phyloP scores from a whole-genome alignment of 768 basidiomycete species.

The Collybia sp. region DNA sequence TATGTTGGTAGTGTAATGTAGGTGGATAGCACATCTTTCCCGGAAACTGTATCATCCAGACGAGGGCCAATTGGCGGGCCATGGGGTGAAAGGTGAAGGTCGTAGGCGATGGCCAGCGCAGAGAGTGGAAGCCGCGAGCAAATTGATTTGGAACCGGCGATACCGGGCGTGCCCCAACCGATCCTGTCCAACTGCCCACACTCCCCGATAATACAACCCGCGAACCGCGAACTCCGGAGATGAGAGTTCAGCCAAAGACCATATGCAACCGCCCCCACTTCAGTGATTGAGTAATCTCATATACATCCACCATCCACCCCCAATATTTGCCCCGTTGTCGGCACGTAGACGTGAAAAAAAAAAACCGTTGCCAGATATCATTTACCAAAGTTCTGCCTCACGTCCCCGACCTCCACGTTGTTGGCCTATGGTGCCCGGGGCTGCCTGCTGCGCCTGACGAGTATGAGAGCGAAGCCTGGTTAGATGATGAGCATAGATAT shows the following conservation, averaged over 20 bases:
- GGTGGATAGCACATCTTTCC: slow-evolving; percentile 15
- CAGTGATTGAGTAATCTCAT: slow-evolving; percentile 27
- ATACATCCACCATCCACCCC: slow-evolving; percentile 45
- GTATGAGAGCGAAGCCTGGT: slow-evolving; percentile 83
- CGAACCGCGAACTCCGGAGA: slow-evolving; percentile 9
- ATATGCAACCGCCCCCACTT: slow-evolving; percentile 24
- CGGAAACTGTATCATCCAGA: background rate
- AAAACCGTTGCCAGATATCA: slow-evolving; percentile 16
- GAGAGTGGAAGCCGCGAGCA: slow-evolving; percentile 24
- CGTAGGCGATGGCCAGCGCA: slow-evolving; percentile 6
- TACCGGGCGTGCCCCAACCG: slow-evolving; percentile 41
- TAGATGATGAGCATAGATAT: slow-evolving; percentile 10
- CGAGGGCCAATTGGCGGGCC: slow-evolving; percentile 5
- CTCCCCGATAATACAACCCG: slow-evolving; percentile 14
- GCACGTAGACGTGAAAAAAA: slow-evolving; percentile 33
- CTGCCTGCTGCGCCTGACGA: slow-evolving; percentile 69
- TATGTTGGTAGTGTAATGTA: slow-evolving; percentile 18
- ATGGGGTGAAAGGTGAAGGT: slow-evolving; percentile 2
- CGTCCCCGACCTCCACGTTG: slow-evolving; percentile 40
- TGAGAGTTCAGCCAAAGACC: slow-evolving; percentile 26
- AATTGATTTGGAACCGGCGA: slow-evolving; percentile 18
- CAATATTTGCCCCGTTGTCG: slow-evolving; percentile 39
- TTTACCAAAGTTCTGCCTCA: slow-evolving; percentile 56
- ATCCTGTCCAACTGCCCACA: slow-evolving; percentile 22
- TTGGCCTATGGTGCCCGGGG: slow-evolving; percentile 44